Conservation (phyloP, 2,329 filamentous ascomycete genomes). For the Ophiognomonia clavigignenti-juglandacearum region DNA sequence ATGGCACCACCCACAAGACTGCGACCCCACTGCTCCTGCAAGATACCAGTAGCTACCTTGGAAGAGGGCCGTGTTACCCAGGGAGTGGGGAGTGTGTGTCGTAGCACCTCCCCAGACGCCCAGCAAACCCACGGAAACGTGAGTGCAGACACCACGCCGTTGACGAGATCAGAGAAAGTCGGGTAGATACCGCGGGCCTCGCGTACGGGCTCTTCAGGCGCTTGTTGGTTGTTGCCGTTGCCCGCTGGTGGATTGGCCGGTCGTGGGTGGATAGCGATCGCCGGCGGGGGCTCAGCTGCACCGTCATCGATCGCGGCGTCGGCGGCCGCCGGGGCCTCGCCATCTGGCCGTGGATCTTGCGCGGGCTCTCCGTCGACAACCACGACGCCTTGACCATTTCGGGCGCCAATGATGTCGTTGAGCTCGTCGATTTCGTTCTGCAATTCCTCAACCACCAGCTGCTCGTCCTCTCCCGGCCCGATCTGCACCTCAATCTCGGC, state of each 20-base stretch:
- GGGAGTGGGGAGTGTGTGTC: slow-evolving; percentile 58
- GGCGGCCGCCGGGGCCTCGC: slow-evolving; percentile 2
- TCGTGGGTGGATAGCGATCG: slow-evolving; percentile 3
- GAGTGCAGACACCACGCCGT: slow-evolving; percentile 51
- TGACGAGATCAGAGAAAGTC: slow-evolving; percentile 39
- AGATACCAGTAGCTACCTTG: slow-evolving; percentile 51
- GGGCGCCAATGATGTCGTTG: slow-evolving; percentile 16
- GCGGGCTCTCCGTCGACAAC: slow-evolving; percentile 6
- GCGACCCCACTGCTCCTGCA: slow-evolving; percentile 83
- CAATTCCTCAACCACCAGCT: slow-evolving; percentile 17
- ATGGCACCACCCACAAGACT: slow-evolving; percentile 85
- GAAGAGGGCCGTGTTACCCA: slow-evolving; percentile 52
- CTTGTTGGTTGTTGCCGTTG: slow-evolving; percentile 17
- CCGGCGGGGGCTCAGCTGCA: slow-evolving; percentile 9
- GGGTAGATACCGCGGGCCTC: slow-evolving; percentile 25
- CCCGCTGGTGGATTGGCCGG: slow-evolving; percentile 6
- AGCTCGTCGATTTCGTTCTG: slow-evolving; percentile 25
- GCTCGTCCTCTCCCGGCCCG: slow-evolving; percentile 28
- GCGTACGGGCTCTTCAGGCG: slow-evolving; percentile 15
- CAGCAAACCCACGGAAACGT: slow-evolving; percentile 80
- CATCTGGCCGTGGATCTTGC: background rate
- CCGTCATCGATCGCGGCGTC: slow-evolving; percentile 3
- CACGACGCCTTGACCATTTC: slow-evolving; percentile 1
- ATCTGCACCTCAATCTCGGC: slow-evolving; percentile 23
- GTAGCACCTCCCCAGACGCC: slow-evolving; percentile 70